Percentiles rank a stretch among this genome's conserved stretches.
Evolutionary conservation across 441 rosid species (phyloP).

Genomic region (Croton setiger): DNA sequence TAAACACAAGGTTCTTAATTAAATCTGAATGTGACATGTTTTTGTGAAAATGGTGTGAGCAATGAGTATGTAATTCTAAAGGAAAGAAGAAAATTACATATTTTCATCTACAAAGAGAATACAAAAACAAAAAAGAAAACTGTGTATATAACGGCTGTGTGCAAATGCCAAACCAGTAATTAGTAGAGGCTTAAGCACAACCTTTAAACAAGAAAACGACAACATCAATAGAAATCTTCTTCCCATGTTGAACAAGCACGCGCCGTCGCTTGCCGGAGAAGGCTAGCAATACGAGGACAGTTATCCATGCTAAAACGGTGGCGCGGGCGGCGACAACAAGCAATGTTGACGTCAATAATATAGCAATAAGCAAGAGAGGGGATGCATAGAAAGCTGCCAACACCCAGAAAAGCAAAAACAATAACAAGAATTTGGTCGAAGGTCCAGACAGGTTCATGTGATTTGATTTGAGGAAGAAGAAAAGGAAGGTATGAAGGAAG

Average conservation of each 20-base stretch:
- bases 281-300: conserved; percentile 43
- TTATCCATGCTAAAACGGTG: conserved; percentile 47
- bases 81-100: too few species aligned
- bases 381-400: not conserved
- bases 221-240: conserved; percentile 41
- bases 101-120: not conserved
- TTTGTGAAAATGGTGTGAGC: too few species aligned
- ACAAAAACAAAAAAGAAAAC: not conserved
- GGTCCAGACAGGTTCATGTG: not conserved
- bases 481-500: too few species aligned
- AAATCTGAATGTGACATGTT: too few species aligned
- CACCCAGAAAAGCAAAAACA: not conserved
- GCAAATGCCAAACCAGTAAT: not conserved
- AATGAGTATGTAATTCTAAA: too few species aligned
- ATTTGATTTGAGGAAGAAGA: not conserved
- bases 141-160: not conserved
- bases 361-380: conserved; percentile 22
- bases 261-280: conserved; percentile 43
- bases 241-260: conserved; percentile 42
- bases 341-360: conserved; percentile 16
- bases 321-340: conserved; percentile 46
- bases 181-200: not conserved
- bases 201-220: conserved; percentile 28
- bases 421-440: conserved; percentile 1
- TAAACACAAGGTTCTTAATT: too few species aligned